Evolutionary conservation across 23 red algal genomes (phyloP).

Genomic region (Gracilaria caudata): DNA sequence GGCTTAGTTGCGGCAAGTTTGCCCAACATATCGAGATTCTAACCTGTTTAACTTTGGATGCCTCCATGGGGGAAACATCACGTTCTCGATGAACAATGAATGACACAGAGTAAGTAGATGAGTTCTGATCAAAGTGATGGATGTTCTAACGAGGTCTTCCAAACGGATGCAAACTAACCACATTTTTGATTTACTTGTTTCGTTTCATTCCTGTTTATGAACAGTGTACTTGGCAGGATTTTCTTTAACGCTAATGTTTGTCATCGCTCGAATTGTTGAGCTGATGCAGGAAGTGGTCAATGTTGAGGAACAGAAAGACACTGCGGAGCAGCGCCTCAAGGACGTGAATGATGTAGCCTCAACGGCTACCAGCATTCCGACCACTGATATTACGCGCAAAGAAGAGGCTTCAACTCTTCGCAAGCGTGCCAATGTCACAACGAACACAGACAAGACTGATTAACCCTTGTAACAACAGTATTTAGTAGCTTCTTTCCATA

Average conservation of each 20-base stretch:
- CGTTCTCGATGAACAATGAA: neutral
- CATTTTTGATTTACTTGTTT: neutral
- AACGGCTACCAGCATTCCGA: constrained; percentile 14
- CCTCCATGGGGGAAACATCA: neutral
- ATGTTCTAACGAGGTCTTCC: neutral
- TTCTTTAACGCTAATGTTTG: constrained; percentile 73
- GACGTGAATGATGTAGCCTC: constrained; percentile 44
- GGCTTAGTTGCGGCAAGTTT: neutral
- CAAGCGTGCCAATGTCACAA: constrained; percentile 25
- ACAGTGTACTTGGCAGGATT: constrained; percentile 76
- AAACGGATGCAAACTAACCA: neutral
- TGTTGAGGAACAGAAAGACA: constrained; percentile 53
- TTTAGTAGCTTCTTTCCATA: neutral
- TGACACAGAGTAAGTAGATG: constrained; percentile 1
- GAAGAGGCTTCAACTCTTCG: constrained; percentile 41
- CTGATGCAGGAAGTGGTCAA: constrained; percentile 66
- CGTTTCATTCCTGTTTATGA: neutral
- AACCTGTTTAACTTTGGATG: neutral
- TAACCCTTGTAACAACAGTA: constrained; percentile 1
- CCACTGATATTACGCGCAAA: constrained; percentile 45
- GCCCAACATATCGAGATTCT: neutral
- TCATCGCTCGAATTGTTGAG: constrained; percentile 77
- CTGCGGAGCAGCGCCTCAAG: constrained; percentile 26
- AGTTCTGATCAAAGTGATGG: neutral
- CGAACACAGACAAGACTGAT: constrained; percentile 50